Evolutionary conservation across 768 basidiomycete species (phyloP).

Genomic region (Termitomyces bulborhizus): DNA sequence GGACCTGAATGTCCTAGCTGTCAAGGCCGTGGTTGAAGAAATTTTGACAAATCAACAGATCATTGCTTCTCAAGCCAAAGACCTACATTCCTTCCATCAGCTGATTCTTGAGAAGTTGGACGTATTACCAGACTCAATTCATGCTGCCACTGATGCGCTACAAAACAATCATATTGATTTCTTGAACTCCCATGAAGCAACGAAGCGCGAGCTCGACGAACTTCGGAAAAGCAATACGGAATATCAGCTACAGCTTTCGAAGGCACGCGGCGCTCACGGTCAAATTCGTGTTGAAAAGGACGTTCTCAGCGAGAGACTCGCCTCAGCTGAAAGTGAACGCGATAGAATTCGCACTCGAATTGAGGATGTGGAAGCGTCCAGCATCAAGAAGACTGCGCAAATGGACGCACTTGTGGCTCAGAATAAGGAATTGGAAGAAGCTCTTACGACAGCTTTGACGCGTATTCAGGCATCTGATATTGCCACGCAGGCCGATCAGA

Average conservation of each 20-base stretch:
- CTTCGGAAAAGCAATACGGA: slow-evolving; percentile 63
- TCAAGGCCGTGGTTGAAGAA: slow-evolving; percentile 45
- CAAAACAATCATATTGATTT: slow-evolving; percentile 62
- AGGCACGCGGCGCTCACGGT: slow-evolving; percentile 72
- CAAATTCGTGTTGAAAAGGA: slow-evolving; percentile 83
- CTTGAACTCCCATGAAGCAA: slow-evolving; percentile 45
- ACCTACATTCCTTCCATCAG: slow-evolving; percentile 44
- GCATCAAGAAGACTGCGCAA: slow-evolving; percentile 39
- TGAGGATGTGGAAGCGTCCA: slow-evolving; percentile 44
- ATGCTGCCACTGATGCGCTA: slow-evolving; percentile 44
- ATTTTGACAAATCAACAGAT: slow-evolving; percentile 46
- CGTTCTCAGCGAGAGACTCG: slow-evolving; percentile 55
- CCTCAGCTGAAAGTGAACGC: slow-evolving; percentile 55
- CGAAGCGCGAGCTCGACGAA: slow-evolving; percentile 64
- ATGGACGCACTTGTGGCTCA: slow-evolving; percentile 39
- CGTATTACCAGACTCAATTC: slow-evolving; percentile 53
- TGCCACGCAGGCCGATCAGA: slow-evolving; percentile 50
- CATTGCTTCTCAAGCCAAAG: slow-evolving; percentile 40
- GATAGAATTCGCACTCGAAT: slow-evolving; percentile 51
- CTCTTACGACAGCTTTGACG: slow-evolving; percentile 65
- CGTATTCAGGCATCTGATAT: slow-evolving; percentile 72
- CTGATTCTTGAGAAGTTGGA: slow-evolving; percentile 47
- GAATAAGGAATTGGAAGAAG: slow-evolving; percentile 63
- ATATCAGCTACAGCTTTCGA: slow-evolving; percentile 64
- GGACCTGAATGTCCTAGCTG: slow-evolving; percentile 30